Percentiles rank a stretch among this genome's conserved stretches.
Conservation (phyloP, 306 rosid genomes). For the Casuarina glauca region DNA sequence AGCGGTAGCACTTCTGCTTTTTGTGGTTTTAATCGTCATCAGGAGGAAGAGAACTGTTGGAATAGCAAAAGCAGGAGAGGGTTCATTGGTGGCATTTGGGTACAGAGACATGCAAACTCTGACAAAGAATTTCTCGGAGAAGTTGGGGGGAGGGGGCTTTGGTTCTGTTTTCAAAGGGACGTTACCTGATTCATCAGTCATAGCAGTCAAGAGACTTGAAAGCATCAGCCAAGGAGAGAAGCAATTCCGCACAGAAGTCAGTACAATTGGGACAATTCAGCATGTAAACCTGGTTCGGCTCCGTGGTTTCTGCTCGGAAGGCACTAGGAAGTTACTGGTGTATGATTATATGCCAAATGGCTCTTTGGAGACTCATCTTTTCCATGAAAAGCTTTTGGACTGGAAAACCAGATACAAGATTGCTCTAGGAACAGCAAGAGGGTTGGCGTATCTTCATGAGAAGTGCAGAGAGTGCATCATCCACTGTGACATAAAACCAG, state of each 20-base stretch:
- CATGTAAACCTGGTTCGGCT: conserved; percentile 89
- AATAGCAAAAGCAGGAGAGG: conserved; percentile 53
- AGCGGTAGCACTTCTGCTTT: conserved; percentile 32
- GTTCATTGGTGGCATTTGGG: conserved; percentile 65
- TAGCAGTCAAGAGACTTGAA: conserved; percentile 63
- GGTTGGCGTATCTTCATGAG: conserved; percentile 79
- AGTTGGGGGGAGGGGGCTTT: conserved; percentile 31
- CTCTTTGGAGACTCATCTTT: conserved; percentile 60
- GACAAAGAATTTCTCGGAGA: conserved; percentile 36
- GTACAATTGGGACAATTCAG: conserved; percentile 82
- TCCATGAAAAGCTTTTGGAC: conserved; percentile 45
- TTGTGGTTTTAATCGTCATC: conserved; percentile 37
- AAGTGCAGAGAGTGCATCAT: conserved; percentile 87
- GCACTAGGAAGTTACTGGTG: conserved; percentile 60
- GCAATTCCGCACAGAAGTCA: conserved; percentile 81
- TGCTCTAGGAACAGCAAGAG: conserved; percentile 82
- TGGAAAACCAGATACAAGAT: conserved; percentile 83
- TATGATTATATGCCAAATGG: conserved; percentile 85
- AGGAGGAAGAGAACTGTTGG: conserved; percentile 39
- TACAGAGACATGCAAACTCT: conserved; percentile 77
- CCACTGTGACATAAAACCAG: conserved; percentile 93
- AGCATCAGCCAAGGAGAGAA: conserved; percentile 89
- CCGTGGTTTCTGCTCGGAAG: conserved; percentile 87
- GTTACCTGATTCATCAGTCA: neutral
- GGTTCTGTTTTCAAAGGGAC: conserved; percentile 32